Base-by-base conservation (phyloP, 495 filamentous ascomycete genomes). In the Lophiostoma macrostomum region DNA sequence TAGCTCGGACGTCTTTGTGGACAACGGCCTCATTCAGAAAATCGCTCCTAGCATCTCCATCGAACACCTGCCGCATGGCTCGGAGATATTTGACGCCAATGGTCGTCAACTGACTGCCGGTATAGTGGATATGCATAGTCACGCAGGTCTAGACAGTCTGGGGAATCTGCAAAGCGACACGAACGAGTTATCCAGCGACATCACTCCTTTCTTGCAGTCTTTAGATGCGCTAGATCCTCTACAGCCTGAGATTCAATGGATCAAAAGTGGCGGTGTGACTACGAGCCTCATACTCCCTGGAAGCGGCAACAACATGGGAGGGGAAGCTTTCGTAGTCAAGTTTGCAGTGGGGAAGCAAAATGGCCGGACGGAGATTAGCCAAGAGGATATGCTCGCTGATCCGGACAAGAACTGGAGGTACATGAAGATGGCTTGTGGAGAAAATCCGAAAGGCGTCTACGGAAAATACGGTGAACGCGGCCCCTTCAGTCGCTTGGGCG, bases 341-440 rank as follows among this genome's bases (percentile, higher is more conserved):
- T 71, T 79, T 18, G 64, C 62, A 8, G 58, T 65, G 14, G 61
- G 64, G 2, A 58, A 60, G 20, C 5, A 43, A 2, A 54, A 63
- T 24, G 64, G 62, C 7, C 69, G 77, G 20, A 73, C 78, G 44
- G 76, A 81, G 35, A 67, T 75, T 29, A 70, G 78, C 25, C 53
- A 49, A 13, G 72, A 72, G 29, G 75, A 73, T 14, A 67, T 80
- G 57, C 66, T 80, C 22, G 64, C 77, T n/a, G 73, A 78, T 51
- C 67, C 71, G 6, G 61, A 68, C 22, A 57, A 59, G 8, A 63
- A 75, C 35, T 67, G 73, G 28, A 69, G 73, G 39, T 85, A 79
- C 66, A 80, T 86, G 71, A 86, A 86, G 69, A 86, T 86, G 83
- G 83, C 83, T 1, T 85, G 82, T 42, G 83, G 83, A 5, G 81